phyloP scores from a whole-genome alignment of 2,329 filamentous ascomycete species.

The Ophiobolus disseminans region DNA sequence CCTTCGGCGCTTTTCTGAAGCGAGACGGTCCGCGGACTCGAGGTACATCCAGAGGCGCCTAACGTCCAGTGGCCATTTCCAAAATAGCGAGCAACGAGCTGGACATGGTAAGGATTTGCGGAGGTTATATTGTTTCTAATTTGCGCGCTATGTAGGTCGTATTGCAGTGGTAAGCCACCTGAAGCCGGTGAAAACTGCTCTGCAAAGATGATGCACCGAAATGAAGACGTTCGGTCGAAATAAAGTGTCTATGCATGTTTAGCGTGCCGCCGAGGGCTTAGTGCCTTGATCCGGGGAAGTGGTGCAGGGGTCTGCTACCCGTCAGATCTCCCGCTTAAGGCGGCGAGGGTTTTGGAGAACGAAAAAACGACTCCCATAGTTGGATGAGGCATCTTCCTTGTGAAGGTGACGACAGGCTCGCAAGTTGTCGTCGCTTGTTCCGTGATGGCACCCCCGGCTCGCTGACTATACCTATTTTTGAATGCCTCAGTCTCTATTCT shows the following conservation, averaged over 20 bases:
- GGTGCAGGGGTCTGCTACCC: conserved; percentile 17
- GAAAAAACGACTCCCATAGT: too few species aligned
- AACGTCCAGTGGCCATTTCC: conserved; percentile 23
- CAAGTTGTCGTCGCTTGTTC: conserved; percentile 37
- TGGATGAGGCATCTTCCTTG: too few species aligned
- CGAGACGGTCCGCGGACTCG: not conserved
- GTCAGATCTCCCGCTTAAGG: conserved; percentile 28
- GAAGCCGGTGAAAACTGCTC: conserved; percentile 20
- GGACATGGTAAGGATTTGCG: conserved; percentile 22
- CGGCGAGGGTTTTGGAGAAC: conserved; percentile 16
- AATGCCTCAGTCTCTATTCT: conserved; percentile 22
- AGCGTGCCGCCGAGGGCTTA: conserved; percentile 29
- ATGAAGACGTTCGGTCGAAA: conserved; percentile 38
- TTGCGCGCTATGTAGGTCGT: conserved; percentile 12
- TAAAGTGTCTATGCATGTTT: conserved; percentile 40
- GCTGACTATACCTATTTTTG: conserved; percentile 20
- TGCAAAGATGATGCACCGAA: conserved; percentile 24
- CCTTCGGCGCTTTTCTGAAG: too few species aligned
- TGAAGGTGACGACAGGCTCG: conserved; percentile 18
- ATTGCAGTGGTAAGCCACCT: conserved; percentile 13
- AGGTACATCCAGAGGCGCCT: conserved; percentile 23
- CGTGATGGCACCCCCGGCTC: conserved; percentile 17
- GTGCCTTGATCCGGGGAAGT: conserved; percentile 17
- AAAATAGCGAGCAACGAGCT: conserved; percentile 9
- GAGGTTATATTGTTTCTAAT: conserved; percentile 25